Percentiles rank a stretch among this genome's conserved stretches.
phyloP scores from a whole-genome alignment of 768 basidiomycete species.

The Xanthoconium stramineum region DNA sequence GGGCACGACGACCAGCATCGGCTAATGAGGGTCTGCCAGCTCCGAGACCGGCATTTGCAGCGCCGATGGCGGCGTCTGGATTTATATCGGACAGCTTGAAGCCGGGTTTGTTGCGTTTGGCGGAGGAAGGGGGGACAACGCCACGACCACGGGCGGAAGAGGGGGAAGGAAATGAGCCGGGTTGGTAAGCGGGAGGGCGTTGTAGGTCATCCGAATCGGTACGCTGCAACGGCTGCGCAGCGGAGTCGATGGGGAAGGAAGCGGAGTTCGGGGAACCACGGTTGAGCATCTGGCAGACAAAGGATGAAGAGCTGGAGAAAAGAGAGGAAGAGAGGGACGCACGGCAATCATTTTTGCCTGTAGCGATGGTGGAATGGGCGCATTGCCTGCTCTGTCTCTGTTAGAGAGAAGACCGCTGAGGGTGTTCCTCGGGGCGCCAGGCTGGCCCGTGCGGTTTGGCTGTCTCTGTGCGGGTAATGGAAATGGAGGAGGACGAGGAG shows the following conservation, averaged over 20 bases:
- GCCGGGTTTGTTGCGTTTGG: conserved; percentile 46
- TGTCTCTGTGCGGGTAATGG: conserved; percentile 10
- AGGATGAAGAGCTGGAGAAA: conserved; percentile 12
- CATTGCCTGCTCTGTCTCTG: conserved; percentile 40
- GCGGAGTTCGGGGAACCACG: conserved; percentile 28
- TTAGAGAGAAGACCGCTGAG: conserved; percentile 43
- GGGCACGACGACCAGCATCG: conserved; percentile 35
- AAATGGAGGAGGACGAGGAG: neutral
- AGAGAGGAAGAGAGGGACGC: conserved; percentile 23
- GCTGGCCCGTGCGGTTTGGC: conserved; percentile 11
- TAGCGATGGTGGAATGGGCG: conserved; percentile 82
- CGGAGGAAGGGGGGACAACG: conserved; percentile 37
- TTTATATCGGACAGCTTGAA: conserved; percentile 67
- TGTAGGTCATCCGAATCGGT: conserved; percentile 28
- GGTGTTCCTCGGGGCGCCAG: conserved; percentile 25
- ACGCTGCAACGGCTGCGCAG: conserved; percentile 39
- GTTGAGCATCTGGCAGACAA: conserved; percentile 43
- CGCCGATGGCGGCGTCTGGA: conserved; percentile 47
- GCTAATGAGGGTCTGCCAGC: conserved; percentile 57
- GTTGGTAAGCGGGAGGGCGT: conserved; percentile 32
- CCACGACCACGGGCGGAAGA: conserved; percentile 24
- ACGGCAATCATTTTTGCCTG: conserved; percentile 95
- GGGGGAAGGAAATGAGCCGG: conserved; percentile 35
- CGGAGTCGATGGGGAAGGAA: conserved; percentile 38
- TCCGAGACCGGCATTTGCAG: conserved; percentile 67